Evolutionary conservation across 805 yeast species (phyloP), one percentile per base, ranked within the genome.

Genomic region (Cyberlindnera veronae): DNA sequence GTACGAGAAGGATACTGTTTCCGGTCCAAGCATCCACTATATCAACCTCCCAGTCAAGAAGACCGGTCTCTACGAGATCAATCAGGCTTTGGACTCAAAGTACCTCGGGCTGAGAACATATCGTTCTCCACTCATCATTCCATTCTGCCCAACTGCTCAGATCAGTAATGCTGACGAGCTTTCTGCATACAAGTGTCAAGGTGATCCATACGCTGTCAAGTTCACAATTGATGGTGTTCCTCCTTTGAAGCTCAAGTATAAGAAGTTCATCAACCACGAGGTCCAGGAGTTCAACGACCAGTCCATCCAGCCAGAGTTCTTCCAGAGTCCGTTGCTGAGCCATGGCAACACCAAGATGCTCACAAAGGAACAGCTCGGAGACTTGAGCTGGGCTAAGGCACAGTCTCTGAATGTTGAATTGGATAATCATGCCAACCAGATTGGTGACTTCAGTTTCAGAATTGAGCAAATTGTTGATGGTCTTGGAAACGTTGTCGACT

Each of bases 41-140:
- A 45, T 86, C 29, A 82, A 77, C 51, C 50, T 90, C 8, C 88
- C 93, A 1, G 62, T 89, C 6, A 58, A 60, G 1, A 64, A 72
- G 14, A 83, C 93, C 0, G 99, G 99, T 2, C 67, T 74, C n/a
- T 93, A 93, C 61, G 77, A 75, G 42, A 71, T 93, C 3, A 67
- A 64, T 19, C 72, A 75, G 39, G 93, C 90, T 6, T 57, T 72
- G 2, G 99, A 93, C 57, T 61, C 71, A 1, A 79, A 79, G 40
- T 76, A 76, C 32, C 65, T 84, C 24, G 74, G 72, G 14, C 74
- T 86, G 24, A 74, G 85, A 51, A 68, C 79, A 2, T 74, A 69
- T 46, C 76, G 73, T 45, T 75, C 84, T 1, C 81, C 79, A 36
- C 68, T 88, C 26, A 55, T 83, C 15, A 69, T 93, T 8, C 80